Evolutionary conservation across 352 stramenopile genomes (phyloP).

Genomic region (Phytopythium litorale): DNA sequence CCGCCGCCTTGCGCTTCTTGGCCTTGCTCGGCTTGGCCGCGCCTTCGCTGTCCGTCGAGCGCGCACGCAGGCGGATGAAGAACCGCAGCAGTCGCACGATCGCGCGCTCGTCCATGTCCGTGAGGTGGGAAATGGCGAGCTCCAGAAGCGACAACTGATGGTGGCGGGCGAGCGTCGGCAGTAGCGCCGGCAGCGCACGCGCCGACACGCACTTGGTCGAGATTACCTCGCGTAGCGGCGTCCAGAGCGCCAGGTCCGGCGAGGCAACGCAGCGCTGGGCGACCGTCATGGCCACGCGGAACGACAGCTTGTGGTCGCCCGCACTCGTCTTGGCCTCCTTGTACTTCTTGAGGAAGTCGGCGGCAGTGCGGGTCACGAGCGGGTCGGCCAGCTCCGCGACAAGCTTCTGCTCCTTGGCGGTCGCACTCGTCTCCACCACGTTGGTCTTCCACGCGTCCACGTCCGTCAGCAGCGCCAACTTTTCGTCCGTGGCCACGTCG

Average conservation of each 20-base stretch:
- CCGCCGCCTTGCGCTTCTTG: conserved; percentile 23
- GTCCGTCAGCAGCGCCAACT: conserved; percentile 20
- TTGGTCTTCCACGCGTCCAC: conserved; percentile 40
- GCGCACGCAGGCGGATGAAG: conserved; percentile 60
- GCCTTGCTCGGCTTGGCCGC: conserved; percentile 5
- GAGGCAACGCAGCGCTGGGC: conserved; percentile 58
- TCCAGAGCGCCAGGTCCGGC: conserved; percentile 49
- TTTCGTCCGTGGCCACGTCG: conserved; percentile 25
- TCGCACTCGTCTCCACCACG: conserved; percentile 35
- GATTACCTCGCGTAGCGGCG: conserved; percentile 44
- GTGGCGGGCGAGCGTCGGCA: conserved; percentile 64
- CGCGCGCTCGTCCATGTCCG: conserved; percentile 75
- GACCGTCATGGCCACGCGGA: conserved; percentile 54
- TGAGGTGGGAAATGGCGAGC: conserved; percentile 51
- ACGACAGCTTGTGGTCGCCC: conserved; percentile 30
- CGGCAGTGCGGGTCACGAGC: conserved; percentile 27
- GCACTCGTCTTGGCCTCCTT: conserved; percentile 22
- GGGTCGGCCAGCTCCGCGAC: conserved; percentile 47
- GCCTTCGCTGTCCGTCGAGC: conserved; percentile 10
- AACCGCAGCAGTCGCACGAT: conserved; percentile 71
- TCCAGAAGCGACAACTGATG: conserved; percentile 66
- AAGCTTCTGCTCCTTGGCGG: conserved; percentile 48
- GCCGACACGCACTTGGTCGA: conserved; percentile 56
- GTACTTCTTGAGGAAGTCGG: conserved; percentile 49
- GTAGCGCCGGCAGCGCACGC: conserved; percentile 51